phyloP scores from a whole-genome alignment of 2,329 filamentous ascomycete species.

The Plenodomus biglobosus region DNA sequence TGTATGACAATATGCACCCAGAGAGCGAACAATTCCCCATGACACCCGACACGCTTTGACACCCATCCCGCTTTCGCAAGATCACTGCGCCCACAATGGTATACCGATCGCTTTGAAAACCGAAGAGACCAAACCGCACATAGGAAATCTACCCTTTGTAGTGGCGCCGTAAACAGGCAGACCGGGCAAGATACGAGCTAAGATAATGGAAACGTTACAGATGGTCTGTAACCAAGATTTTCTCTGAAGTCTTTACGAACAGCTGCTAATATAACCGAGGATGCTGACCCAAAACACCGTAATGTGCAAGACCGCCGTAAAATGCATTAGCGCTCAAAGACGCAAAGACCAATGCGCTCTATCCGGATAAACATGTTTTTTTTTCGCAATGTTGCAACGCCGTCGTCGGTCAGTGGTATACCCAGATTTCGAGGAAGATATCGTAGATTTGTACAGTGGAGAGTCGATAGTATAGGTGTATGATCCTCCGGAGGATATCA shows the following conservation, averaged over 20 bases:
- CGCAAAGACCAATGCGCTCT: constrained; percentile 43
- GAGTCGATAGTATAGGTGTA: constrained; percentile 44
- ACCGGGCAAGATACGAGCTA: constrained; percentile 37
- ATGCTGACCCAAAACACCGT: constrained; percentile 44
- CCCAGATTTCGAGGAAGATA: constrained; percentile 45
- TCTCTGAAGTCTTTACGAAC: constrained; percentile 38
- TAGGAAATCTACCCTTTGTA: constrained; percentile 47
- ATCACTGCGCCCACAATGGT: background rate
- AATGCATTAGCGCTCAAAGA: constrained; percentile 44
- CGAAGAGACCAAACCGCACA: constrained; percentile 40
- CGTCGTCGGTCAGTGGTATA: constrained; percentile 47
- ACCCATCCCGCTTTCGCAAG: constrained; percentile 18
- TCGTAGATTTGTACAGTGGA: constrained; percentile 48
- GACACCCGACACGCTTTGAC: constrained; percentile 27
- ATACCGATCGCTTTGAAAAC: constrained; percentile 37
- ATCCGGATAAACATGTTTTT: constrained; percentile 34
- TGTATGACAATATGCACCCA: constrained; percentile 21
- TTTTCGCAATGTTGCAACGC: constrained; percentile 45
- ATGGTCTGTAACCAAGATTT: constrained; percentile 40
- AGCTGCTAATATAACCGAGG: constrained; percentile 35
- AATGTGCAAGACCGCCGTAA: constrained; percentile 44
- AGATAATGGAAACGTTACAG: constrained; percentile 35
- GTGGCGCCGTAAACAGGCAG: constrained; percentile 22
- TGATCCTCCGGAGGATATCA: constrained; percentile 46
- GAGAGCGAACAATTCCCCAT: constrained; percentile 21